Conservation (phyloP, 306 rosid species). For the Begonia fuchsioides region DNA sequence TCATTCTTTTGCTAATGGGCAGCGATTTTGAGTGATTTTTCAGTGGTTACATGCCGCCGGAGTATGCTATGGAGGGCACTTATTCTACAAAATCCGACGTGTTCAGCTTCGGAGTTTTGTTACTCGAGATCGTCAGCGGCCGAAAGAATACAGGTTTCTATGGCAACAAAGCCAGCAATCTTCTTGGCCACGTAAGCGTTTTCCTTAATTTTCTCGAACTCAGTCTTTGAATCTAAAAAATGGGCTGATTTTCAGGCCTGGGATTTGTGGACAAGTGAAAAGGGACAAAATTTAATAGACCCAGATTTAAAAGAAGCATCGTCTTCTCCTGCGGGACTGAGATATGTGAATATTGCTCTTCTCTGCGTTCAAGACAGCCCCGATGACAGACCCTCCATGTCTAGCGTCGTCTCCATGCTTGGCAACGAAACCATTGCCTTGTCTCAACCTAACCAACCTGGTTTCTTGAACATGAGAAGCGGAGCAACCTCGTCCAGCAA, state of each 20-base stretch:
- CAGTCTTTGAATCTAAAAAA: background rate
- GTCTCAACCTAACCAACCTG: slow-evolving; percentile 15
- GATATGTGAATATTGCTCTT: slow-evolving; percentile 14
- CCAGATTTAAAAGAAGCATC: background rate
- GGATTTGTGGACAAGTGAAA: slow-evolving; percentile 6
- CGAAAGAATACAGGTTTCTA: slow-evolving; percentile 9
- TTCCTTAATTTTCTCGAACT: background rate
- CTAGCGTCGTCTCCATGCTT: slow-evolving; percentile 10
- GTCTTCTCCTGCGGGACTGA: slow-evolving; percentile 2
- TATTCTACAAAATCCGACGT: slow-evolving; percentile 18
- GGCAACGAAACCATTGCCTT: slow-evolving; percentile 4
- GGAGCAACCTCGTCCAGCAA: background rate
- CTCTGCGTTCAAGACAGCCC: slow-evolving; percentile 10
- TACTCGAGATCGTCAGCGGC: slow-evolving; percentile 16
- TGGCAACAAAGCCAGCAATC: slow-evolving; percentile 11
- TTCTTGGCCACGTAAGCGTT: slow-evolving; percentile 17
- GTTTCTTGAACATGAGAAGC: slow-evolving; percentile 13
- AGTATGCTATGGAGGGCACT: slow-evolving; percentile 16
- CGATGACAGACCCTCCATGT: slow-evolving; percentile 12
- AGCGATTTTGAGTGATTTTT: background rate
- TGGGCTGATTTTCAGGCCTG: background rate
- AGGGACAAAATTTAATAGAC: slow-evolving; percentile 8
- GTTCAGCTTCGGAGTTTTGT: slow-evolving; percentile 15
- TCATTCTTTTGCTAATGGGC: no score
- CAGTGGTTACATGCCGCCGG: slow-evolving; percentile 21